phyloP scores from a whole-genome alignment of 345 rosid species.

The Acer campestre region DNA sequence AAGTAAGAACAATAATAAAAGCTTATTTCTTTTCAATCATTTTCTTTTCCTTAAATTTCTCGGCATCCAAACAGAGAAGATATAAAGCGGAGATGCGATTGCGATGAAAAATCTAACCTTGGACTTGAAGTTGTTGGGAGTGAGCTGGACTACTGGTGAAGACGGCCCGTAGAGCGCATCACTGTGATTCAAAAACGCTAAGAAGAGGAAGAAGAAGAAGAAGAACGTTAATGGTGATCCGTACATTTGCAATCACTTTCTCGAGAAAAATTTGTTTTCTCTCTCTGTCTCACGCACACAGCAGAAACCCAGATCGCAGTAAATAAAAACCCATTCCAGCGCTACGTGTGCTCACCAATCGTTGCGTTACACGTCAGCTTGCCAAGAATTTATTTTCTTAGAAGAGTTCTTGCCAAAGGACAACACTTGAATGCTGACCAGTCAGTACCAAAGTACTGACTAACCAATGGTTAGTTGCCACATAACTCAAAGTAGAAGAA shows the following conservation, averaged over 20 bases:
- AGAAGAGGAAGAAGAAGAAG: conserved; percentile 24
- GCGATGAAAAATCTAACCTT: conserved; percentile 48
- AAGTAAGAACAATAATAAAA: not conserved
- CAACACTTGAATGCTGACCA: no score
- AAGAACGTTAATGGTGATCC: conserved; percentile 36
- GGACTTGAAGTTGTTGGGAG: conserved; percentile 93
- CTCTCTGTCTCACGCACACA: conserved; percentile 3
- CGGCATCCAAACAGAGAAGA: conserved; percentile 4
- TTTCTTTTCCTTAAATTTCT: not conserved
- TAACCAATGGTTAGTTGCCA: no score
- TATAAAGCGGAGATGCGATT: not conserved
- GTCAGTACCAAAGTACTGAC: no score
- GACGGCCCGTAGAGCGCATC: conserved; percentile 88
- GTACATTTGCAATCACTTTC: conserved; percentile 39
- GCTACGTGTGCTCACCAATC: conserved; percentile 68
- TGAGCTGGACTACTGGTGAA: conserved; percentile 94
- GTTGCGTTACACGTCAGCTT: conserved; percentile 44
- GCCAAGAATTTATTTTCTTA: not conserved
- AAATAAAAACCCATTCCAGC: conserved; percentile 1
- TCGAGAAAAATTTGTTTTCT: conserved; percentile 16
- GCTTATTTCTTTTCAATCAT: not conserved
- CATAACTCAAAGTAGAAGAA: no score
- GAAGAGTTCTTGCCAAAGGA: no score
- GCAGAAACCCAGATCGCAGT: not conserved
- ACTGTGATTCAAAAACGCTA: conserved; percentile 28